Evolutionary conservation across 1,284 basidiomycete species (phyloP).

Genomic region (Calocybe gambosa): DNA sequence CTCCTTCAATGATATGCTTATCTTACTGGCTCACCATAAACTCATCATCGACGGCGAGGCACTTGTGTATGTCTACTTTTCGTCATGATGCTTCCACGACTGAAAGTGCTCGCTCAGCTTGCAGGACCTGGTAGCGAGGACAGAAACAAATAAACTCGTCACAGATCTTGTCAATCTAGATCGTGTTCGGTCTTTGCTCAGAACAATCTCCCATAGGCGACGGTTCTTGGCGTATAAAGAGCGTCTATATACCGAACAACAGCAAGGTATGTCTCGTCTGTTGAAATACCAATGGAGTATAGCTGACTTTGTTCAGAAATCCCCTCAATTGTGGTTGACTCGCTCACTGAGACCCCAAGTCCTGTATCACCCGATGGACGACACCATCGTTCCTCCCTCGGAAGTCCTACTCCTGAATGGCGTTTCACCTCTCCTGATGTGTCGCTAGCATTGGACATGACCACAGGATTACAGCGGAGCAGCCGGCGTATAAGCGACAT

Average conservation of each 20-base stretch:
- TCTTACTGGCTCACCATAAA: conserved; percentile 87
- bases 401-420: conserved; percentile 36
- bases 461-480: conserved; percentile 45
- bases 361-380: conserved; percentile 51
- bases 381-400: conserved; percentile 33
- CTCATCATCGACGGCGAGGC: conserved; percentile 87
- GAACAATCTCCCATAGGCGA: conserved; percentile 69
- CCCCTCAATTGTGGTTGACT: conserved; percentile 63
- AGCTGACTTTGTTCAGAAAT: too few relatives aligned
- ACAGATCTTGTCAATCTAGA: conserved; percentile 81
- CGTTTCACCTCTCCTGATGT: conserved; percentile 39
- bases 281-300: too few relatives aligned
- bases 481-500: conserved; percentile 50
- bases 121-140: conserved; percentile 74
- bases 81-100: neutral
- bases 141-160: conserved; percentile 74
- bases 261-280: conserved; percentile 25
- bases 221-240: conserved; percentile 52
- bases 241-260: conserved; percentile 21
- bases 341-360: conserved; percentile 41
- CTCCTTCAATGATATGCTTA: conserved; percentile 88
- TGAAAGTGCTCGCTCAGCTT: conserved; percentile 41
- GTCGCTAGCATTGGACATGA: conserved; percentile 39
- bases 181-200: conserved; percentile 72
- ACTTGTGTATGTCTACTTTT: conserved; percentile 55